Evolutionary conservation across 805 yeast species (phyloP), one percentile per base, ranked within the genome.

Genomic region (Millerago galiae): DNA sequence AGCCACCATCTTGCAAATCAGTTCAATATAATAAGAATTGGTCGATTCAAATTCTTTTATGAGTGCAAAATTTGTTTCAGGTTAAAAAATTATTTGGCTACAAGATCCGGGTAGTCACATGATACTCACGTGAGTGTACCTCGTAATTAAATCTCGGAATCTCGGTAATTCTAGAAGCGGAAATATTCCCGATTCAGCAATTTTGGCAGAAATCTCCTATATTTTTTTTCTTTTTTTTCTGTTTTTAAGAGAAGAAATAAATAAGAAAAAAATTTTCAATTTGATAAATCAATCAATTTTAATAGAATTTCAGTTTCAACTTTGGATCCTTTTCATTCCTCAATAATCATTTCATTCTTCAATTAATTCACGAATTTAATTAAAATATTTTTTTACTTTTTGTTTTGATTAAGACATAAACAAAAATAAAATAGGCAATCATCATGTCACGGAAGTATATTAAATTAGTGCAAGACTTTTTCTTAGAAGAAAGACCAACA

Each of bases 401-500:
- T 21, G 6, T 27, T 27, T 27, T 12, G n/a, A 27, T 27, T 27
- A 12, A 12, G n/a, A 11, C n/a, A 11, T 27, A 27, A 14, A 7
- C 32, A 14, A 15, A 14, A 29, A 29, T n/a, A 29, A 29, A 6
- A 14, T 8, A n/a, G 8, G 14, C 31, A 5, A 29, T n/a, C 17
- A 4, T n/a, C 16, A 36, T 35, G 43, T 28, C 27, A 16, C 24
- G 18, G 12, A 39, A 31, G 13, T 28, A 28, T 12, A 32, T 42
- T 28, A 42, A 35, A n/a, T 8, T 25, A 6, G 42, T 42, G 3
- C 42, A 71, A 50, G 62, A 64, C 51, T 71, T 72, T 58, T 79
- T 79, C 52, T 70, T 79, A 25, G 66, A 72, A 48, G 80, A 79
- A 47, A 74, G 70, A 56, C 73, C 75, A 24, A 62, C 70, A 1